Evolutionary conservation across 768 basidiomycete genomes (phyloP), one percentile per base, ranked within the genome.

Genomic region (Coprinellus micaceus): DNA sequence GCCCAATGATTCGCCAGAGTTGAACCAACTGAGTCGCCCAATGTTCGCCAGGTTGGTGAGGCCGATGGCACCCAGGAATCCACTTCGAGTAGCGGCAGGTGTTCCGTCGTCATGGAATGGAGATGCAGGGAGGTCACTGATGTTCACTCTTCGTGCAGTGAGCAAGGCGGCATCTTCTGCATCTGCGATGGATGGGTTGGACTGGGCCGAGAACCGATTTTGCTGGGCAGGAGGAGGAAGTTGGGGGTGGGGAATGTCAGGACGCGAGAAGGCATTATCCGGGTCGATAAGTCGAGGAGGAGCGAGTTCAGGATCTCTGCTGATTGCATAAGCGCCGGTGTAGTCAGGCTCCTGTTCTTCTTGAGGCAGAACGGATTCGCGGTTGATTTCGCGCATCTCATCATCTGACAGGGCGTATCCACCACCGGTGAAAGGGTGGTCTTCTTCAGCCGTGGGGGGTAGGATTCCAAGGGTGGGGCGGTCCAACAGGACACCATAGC

Each of bases 11-110:
- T 75, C 45, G 15, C 45, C 49, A 10, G 39, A 49, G 59, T 71
- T 78, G 67, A 89, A 85, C 85, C 86, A 88, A 60, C 83, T 85
- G 57, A 77, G 58, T 33, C 84, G 75, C 13, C 76, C 71, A 17
- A 86, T 60, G 53, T 72, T 74, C 2, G 78, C 76, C 2, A 84
- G 67, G 0, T 78, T 77, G 25, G 78, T 68, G 3, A 85, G 67
- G 1, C 83, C 81, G 2, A 84, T 69, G 40, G 72, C 69, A 25
- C 64, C 65, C 53, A 73, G 60, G 54, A 76, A 62, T 15, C 56
- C 43, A 30, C 50, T 56, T 12, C 49, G 28, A 1, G 22, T 44
- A 2, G 7, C n/a, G 28, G 36, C 30, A 9, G 50, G 26, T 22
- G 40, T 33, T 2, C 30, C 52, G 25, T 33, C 33, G 6, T 63